phyloP scores from a whole-genome alignment of 257 asterid species.

The Solanum sejunctum region DNA sequence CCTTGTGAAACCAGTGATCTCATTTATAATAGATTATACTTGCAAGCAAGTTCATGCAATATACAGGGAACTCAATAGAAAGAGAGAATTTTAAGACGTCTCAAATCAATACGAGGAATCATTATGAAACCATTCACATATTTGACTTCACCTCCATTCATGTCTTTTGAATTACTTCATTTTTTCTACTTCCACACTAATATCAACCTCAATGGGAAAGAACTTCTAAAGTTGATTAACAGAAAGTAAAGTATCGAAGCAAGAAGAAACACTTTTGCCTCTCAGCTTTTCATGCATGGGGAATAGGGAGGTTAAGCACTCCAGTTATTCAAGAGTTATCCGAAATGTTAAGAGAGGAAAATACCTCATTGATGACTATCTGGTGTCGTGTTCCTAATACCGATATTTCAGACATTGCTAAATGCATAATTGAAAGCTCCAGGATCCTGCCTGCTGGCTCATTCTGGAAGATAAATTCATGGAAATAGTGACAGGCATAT shows the following conservation, averaged over 20 bases:
- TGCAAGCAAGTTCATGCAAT: background rate
- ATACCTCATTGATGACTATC: conserved; percentile 90
- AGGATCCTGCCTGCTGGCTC: conserved; percentile 80
- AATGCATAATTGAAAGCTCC: conserved; percentile 81
- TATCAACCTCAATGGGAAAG: background rate
- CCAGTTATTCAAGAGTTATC: background rate
- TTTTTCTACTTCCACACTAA: background rate
- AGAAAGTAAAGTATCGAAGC: background rate
- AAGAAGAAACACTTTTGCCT: background rate
- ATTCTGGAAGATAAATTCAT: conserved; percentile 26
- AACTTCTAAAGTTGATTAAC: background rate
- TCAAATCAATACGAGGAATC: background rate
- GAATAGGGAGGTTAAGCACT: background rate
- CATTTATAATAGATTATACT: background rate
- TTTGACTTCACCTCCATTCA: background rate
- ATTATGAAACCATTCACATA: background rate
- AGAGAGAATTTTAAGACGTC: background rate
- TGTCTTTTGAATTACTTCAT: background rate
- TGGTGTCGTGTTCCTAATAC: conserved; percentile 83
- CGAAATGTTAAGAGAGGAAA: background rate
- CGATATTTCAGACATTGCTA: conserved; percentile 87
- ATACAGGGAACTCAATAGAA: background rate
- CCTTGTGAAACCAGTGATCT: background rate
- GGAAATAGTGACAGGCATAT: background rate
- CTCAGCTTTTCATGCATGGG: background rate